phyloP scores from a whole-genome alignment of 768 basidiomycete species.

The Xerocomus brunneocitrinus region DNA sequence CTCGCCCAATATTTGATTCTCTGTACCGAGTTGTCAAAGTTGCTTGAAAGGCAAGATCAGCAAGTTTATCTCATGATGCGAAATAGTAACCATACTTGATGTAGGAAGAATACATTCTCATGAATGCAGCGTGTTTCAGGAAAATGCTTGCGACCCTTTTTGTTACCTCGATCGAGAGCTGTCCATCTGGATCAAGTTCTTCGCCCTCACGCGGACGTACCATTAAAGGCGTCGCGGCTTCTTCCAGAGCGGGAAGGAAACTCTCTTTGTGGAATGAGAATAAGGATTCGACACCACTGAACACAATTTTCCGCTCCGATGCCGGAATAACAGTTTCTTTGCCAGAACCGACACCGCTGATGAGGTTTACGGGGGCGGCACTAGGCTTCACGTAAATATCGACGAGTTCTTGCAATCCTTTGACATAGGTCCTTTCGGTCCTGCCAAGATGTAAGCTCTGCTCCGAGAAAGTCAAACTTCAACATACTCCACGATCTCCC shows the following conservation, averaged over 20 bases:
- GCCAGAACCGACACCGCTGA: constrained; percentile 63
- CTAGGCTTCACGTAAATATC: constrained; percentile 94
- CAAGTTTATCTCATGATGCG: constrained; percentile 1
- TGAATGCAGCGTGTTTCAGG: constrained; percentile 91
- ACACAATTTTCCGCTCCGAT: constrained; percentile 86
- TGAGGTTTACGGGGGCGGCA: constrained; percentile 59
- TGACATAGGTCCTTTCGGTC: constrained; percentile 93
- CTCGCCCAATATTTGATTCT: constrained; percentile 84
- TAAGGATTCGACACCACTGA: constrained; percentile 83
- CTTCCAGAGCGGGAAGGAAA: constrained; percentile 87
- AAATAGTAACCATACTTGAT: constrained; percentile 68
- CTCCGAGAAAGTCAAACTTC: neutral
- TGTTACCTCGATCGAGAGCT: constrained; percentile 68
- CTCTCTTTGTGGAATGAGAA: constrained; percentile 91
- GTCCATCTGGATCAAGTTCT: constrained; percentile 64
- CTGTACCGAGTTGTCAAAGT: constrained; percentile 90
- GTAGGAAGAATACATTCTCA: constrained; percentile 98
- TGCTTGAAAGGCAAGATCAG: constrained; percentile 43
- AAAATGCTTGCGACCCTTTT: constrained; percentile 85
- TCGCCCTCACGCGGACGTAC: constrained; percentile 40
- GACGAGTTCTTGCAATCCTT: constrained; percentile 88
- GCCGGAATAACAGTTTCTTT: constrained; percentile 85
- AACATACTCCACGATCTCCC: constrained; percentile 87
- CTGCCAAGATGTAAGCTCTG: constrained; percentile 36
- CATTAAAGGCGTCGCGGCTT: constrained; percentile 67